phyloP scores from a whole-genome alignment of 495 filamentous ascomycete genomes.

The Xylaria telfairii region DNA sequence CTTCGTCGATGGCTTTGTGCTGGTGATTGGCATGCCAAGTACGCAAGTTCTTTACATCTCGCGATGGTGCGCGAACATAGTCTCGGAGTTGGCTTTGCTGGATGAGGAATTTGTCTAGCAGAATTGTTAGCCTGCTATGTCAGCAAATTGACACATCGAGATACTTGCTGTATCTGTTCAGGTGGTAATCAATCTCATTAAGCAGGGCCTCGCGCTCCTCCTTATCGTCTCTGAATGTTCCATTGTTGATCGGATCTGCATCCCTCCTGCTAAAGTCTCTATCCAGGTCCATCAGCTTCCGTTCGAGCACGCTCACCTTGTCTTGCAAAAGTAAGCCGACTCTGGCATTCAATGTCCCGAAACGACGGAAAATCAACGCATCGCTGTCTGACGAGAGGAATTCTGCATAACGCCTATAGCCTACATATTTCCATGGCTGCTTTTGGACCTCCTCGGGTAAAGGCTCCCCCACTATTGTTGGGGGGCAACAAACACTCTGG shows the following conservation, averaged over 20 bases:
- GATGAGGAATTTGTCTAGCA: not conserved
- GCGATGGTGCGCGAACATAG: not conserved
- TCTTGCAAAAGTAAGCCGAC: not conserved
- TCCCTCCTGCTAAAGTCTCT: not conserved
- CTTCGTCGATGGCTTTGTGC: not conserved
- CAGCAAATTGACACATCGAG: not conserved
- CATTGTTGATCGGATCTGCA: not conserved
- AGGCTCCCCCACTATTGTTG: not conserved
- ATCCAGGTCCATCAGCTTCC: not conserved
- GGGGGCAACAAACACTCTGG: not conserved
- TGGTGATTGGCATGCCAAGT: not conserved
- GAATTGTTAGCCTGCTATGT: not conserved
- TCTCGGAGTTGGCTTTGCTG: constrained; percentile 2
- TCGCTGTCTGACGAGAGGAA: not conserved
- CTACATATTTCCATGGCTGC: constrained; percentile 3
- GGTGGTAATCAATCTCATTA: not conserved
- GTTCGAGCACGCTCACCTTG: not conserved
- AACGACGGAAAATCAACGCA: constrained; percentile 3
- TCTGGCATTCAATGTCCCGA: not conserved
- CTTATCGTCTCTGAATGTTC: not conserved
- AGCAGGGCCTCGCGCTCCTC: not conserved
- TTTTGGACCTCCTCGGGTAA: not conserved
- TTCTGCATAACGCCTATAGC: not conserved
- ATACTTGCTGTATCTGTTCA: not conserved
- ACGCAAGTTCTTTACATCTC: not conserved